Conservation (phyloP, 148 eudicot species). For the Nyssa sinensis region DNA sequence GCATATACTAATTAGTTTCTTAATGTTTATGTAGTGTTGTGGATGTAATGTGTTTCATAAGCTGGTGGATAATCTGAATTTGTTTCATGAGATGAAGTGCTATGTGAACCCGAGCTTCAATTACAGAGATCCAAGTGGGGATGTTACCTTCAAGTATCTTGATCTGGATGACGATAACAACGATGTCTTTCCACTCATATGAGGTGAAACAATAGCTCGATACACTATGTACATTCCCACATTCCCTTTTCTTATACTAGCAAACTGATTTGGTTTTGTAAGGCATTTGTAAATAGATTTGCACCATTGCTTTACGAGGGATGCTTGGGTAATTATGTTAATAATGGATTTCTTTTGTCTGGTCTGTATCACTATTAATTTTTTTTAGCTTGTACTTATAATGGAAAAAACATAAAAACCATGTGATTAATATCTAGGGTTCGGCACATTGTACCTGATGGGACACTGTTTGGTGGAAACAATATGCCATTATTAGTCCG, state of each 20-base stretch:
- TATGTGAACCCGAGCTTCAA: slow-evolving; percentile 82
- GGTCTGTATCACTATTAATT: neutral
- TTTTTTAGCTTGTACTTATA: neutral
- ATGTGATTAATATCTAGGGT: neutral
- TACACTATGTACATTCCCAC: slow-evolving; percentile 27
- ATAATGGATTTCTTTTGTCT: neutral
- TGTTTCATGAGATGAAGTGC: slow-evolving; percentile 94
- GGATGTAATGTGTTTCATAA: slow-evolving; percentile 96
- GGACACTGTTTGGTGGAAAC: neutral
- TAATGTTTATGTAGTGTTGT: slow-evolving; percentile 56
- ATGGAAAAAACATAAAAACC: neutral
- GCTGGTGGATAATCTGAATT: slow-evolving; percentile 90
- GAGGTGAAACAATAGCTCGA: slow-evolving; percentile 17
- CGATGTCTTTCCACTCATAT: slow-evolving; percentile 44
- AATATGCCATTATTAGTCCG: neutral
- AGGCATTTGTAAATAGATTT: slow-evolving; percentile 28
- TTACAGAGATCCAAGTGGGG: slow-evolving; percentile 37
- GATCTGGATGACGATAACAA: slow-evolving; percentile 56
- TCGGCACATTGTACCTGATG: neutral
- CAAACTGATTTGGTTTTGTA: neutral
- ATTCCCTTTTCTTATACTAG: slow-evolving; percentile 11
- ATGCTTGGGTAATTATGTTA: neutral
- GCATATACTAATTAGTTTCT: neutral
- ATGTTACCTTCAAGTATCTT: slow-evolving; percentile 52
- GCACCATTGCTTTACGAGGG: neutral